Conservation (phyloP, 192 early-diverging fungal species). For the Entrophospora sp. region DNA sequence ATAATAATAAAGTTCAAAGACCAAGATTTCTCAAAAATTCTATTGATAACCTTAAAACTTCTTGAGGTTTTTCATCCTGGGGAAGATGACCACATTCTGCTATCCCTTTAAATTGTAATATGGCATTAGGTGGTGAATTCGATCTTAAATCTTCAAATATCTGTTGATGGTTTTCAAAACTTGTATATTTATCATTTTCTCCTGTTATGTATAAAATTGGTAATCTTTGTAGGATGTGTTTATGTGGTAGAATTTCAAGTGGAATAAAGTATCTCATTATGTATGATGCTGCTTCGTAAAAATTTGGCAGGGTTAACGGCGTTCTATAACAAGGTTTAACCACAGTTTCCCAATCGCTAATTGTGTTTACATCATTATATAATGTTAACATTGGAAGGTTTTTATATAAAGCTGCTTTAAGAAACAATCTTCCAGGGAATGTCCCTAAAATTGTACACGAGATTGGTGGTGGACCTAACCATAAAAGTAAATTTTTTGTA, state of each 20-base stretch:
- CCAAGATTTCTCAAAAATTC: too few species aligned
- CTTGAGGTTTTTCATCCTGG: too few species aligned
- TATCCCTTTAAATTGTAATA: not conserved
- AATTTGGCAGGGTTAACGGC: constrained; percentile 9
- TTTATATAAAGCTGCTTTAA: constrained; percentile 4
- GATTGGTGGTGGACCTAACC: constrained; percentile 6
- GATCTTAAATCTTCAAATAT: not conserved
- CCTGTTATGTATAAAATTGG: constrained; percentile 6
- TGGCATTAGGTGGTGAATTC: not conserved
- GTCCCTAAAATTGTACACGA: constrained; percentile 5
- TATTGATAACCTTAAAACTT: too few species aligned
- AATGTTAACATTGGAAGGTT: constrained; percentile 1
- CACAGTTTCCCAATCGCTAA: constrained; percentile 7
- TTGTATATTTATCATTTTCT: not conserved
- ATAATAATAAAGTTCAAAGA: too few species aligned
- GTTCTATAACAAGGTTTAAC: constrained; percentile 5
- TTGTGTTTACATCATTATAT: not conserved
- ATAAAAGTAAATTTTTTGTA: too few species aligned
- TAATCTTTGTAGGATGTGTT: not conserved
- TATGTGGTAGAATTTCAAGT: not conserved
- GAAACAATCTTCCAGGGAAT: not conserved
- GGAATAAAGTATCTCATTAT: constrained; percentile 6
- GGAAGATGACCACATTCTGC: constrained; percentile 10
- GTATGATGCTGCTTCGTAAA: constrained; percentile 1
- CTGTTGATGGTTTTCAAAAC: not conserved